Base-by-base conservation (phyloP, 2,329 filamentous ascomycete species). In the Penicillium sp. region DNA sequence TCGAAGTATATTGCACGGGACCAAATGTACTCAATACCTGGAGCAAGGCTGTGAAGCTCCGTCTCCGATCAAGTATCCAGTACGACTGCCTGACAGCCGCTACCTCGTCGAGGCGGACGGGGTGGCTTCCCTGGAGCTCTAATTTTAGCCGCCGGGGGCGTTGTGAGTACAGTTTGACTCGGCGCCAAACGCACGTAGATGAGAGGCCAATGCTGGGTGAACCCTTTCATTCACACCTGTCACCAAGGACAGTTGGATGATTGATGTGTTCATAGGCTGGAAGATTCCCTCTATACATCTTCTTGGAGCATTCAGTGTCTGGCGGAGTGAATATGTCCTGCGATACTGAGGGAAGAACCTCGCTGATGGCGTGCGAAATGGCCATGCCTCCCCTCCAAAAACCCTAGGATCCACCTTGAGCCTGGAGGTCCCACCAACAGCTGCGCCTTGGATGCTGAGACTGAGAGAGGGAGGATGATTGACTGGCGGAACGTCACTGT, bases 131-230 rank as follows among this genome's bases (percentile, higher is more conserved):
- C 58, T 62, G 63, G 61, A 67, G 69, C 71, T 71, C 73, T 75
- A 75, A 73, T 70, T 75, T 75, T 75, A 75, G 73, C 72, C 71
- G 69, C 69, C 66, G 63, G 63, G 64, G 65, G 62, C 63, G 62
- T 64, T 58, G 59, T 66, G 62, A 62, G 66, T 31, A 31, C 31
- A 31, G 31, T 60, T 64, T 64, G 63, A 69, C 63, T 69, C 65
- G 71, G 73, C 73, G 73, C 68, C 70, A 74, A 75, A 70, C 58
- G 58, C 66, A 66, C 62, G 65, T 59, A 67, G 67, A 64, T 73
- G 65, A 73, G 58, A 71, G 65, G 66, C 61, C 63, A 54, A 51
- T 58, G 56, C 50, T 41, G 43, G 35, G 59, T 60, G 49, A 36
- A 33, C 53, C 53, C 31, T 49, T 11, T n/a, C 27, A 14, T 35